Evolutionary conservation across 208 protist species (phyloP), one percentile per base, ranked within the genome.

Genomic region (Novymonas esmeraldas): DNA sequence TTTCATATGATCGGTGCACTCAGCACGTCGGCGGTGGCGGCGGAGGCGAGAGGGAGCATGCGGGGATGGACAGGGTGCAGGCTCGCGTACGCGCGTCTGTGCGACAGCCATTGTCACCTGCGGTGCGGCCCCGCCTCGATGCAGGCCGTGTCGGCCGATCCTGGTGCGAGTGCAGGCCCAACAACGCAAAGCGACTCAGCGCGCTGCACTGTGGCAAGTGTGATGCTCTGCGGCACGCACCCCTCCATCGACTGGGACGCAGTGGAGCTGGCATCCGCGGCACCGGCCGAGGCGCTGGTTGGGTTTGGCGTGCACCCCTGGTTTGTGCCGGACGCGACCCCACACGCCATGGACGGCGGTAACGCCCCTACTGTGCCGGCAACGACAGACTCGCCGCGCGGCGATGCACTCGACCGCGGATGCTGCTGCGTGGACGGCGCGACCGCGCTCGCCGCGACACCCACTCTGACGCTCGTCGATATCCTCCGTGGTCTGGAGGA

Each of bases 281-380:
- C n/a, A 18, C 59, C 1, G 18, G 16, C 11, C 41, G 22, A 16
- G 14, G 10, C 45, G 20, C 3, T 79, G 13, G 52, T 64, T 16
- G 89, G 89, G 14, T 93, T 95, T 59, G 89, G 86, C 18, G 71
- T 95, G 24, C 89, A 95, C 56, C 89, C 89, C 38, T 95, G 89
- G 87, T 87, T 83, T 72, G 81, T 84, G 24, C 71, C 70, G n/a
- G 48, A 62, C 5, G 24, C n/a, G 24, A 28, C 39, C n/a, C 14
- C 31, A 28, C 24, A n/a, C 45, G 55, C 16, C 28, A 33, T 9
- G 26, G 49, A n/a, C 11, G 4, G 18, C 16, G 24, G 60, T 13
- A 26, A 55, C 28, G n/a, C n/a, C n/a, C n/a, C n/a, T n/a, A n/a
- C n/a, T n/a, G n/a, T n/a, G n/a, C n/a, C n/a, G n/a, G n/a, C n/a